A percentile compares a stretch with the other conserved stretches of the same genome.
Evolutionary conservation across 148 eudicot genomes (phyloP).

Genomic region (Pharnaceum exiguum): DNA sequence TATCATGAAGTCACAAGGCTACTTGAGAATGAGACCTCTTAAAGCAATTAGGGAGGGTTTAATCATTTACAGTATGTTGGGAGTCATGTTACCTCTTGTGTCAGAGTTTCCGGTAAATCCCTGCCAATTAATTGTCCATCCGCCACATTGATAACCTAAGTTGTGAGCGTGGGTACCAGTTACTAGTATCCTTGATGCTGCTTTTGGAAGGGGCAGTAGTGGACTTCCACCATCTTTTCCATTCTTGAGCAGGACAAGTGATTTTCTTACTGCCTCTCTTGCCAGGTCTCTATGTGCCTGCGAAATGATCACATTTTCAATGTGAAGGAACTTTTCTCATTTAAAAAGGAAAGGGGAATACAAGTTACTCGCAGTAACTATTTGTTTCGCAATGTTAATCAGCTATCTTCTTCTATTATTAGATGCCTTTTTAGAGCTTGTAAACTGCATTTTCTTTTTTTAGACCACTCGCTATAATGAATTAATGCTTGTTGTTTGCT

Average conservation of each 20-base stretch:
- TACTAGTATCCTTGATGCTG: conserved; percentile 50
- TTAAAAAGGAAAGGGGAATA: too few species aligned
- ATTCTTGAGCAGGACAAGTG: conserved; percentile 82
- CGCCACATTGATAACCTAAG: conserved; percentile 94
- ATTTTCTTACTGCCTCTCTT: conserved; percentile 92
- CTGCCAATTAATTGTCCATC: conserved; percentile 93
- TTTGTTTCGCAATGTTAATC: too few species aligned
- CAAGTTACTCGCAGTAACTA: too few species aligned
- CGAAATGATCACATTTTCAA: neutral
- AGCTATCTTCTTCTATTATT: too few species aligned
- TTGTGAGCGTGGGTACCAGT: conserved; percentile 88
- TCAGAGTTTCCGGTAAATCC: conserved; percentile 73
- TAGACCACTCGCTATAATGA: too few species aligned
- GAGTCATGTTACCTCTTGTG: conserved; percentile 49
- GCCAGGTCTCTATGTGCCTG: conserved; percentile 85
- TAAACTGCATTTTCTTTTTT: too few species aligned
- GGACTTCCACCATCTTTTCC: conserved; percentile 45
- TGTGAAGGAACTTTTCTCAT: neutral
- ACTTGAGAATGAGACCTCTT: too few species aligned
- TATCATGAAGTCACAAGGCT: too few species aligned
- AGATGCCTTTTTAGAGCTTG: too few species aligned
- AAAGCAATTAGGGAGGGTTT: too few species aligned
- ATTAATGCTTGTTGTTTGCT: conserved; percentile 7
- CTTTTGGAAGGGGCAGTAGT: conserved; percentile 67
- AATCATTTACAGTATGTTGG: too few species aligned